Percentiles rank a stretch among this genome's conserved stretches.
Conservation (phyloP, 164 flowering plant species). For the Protea cynaroides region DNA sequence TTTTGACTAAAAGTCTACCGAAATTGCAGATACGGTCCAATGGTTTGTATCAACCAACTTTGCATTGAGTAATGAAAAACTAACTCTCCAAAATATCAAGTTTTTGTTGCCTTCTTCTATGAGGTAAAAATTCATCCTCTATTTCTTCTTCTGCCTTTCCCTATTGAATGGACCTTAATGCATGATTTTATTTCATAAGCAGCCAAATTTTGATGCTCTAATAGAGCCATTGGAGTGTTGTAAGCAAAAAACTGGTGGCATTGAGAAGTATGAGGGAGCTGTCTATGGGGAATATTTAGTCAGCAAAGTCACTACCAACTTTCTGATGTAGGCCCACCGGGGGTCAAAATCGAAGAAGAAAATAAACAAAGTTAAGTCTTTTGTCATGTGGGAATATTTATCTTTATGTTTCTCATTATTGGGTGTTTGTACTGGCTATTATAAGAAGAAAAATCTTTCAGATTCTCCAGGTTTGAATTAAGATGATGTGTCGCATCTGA, state of each 20-base stretch:
- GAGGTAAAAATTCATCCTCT: slow-evolving; percentile 41
- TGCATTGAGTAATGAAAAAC: slow-evolving; percentile 75
- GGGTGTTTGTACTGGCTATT: too few species aligned
- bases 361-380: too few species aligned
- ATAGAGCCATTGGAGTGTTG: slow-evolving; percentile 76
- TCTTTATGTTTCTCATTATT: too few species aligned
- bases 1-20: background rate
- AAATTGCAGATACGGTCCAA: slow-evolving; percentile 65
- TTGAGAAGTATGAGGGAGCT: slow-evolving; percentile 44
- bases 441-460: too few species aligned
- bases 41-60: slow-evolving; percentile 79
- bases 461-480: too few species aligned
- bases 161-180: background rate
- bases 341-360: too few species aligned
- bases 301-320: slow-evolving; percentile 69
- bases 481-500: too few species aligned
- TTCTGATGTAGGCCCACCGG: slow-evolving; percentile 31
- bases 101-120: slow-evolving; percentile 74
- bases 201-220: slow-evolving; percentile 74
- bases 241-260: slow-evolving; percentile 48
- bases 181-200: slow-evolving; percentile 15
- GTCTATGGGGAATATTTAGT: slow-evolving; percentile 84
- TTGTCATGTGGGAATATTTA: too few species aligned
- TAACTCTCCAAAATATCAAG: slow-evolving; percentile 54
- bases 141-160: background rate